These are phyloP conservation scores for Durusdinium trenchii DNA, from an alignment of 73 alveolate species.

Conservation along the genomic window DNA sequence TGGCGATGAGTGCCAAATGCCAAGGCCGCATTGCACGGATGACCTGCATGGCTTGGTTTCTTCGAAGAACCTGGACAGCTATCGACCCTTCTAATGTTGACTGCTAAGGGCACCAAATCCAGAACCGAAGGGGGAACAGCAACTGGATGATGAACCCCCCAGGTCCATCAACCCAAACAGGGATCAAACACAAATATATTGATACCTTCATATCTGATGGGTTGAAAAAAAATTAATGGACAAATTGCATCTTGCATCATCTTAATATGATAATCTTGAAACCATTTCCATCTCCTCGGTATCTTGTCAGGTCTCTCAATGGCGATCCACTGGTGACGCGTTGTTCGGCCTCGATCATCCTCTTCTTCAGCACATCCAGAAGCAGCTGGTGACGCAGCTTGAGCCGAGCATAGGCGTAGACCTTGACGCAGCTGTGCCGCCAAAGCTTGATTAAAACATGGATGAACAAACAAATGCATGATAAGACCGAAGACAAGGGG, in stretches of 20 bases:
- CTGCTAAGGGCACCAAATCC: too few relatives aligned
- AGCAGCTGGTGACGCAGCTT: conserved; percentile 72
- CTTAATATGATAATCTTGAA: not conserved
- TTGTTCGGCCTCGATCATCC: conserved; percentile 44
- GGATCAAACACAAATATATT: too few relatives aligned
- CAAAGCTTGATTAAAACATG: not conserved
- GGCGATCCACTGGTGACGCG: not conserved
- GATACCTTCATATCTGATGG: too few relatives aligned
- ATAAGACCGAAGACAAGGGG: too few relatives aligned
- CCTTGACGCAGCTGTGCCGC: too few relatives aligned
- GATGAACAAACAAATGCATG: not conserved
- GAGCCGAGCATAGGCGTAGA: conserved; percentile 83
- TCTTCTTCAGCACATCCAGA: conserved; percentile 83
- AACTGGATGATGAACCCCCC: not conserved
- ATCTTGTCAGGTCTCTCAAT: not conserved
- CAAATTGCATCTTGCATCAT: not conserved
- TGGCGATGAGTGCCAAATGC: conserved; percentile 90
- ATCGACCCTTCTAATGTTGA: not conserved
- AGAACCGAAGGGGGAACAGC: not conserved
- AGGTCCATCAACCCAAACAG: too few relatives aligned
- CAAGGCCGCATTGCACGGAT: conserved; percentile 84
- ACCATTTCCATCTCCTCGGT: too few relatives aligned
- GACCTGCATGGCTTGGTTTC: too few relatives aligned
- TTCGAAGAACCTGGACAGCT: not conserved
- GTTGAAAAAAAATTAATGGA: too few relatives aligned